Evolutionary conservation across 2,329 filamentous ascomycete species (phyloP).

Genomic region (Mycogone perniciosa): DNA sequence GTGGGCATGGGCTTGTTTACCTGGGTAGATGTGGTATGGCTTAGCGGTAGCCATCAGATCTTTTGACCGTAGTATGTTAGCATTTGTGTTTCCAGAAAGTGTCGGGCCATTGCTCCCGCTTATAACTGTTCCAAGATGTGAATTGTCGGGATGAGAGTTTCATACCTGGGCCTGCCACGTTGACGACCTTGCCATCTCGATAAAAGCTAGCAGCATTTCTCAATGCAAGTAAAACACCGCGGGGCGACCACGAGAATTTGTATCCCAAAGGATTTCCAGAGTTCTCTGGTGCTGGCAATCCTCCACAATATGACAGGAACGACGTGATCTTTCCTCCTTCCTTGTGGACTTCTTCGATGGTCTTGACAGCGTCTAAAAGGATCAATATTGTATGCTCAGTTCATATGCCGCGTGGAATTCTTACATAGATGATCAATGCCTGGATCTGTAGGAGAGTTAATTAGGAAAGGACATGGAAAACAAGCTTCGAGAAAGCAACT

Average conservation of each 20-base stretch:
- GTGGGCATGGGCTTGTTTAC: not conserved
- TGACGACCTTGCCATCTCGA: slow-evolving; percentile 68
- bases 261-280: slow-evolving; percentile 89
- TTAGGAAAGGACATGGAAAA: slow-evolving; percentile 57
- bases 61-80: slow-evolving; percentile 53
- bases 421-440: slow-evolving; percentile 61
- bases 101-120: slow-evolving; percentile 10
- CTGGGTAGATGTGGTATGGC: slow-evolving; percentile 81
- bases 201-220: slow-evolving; percentile 80
- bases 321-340: slow-evolving; percentile 77
- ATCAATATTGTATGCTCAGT: not conserved
- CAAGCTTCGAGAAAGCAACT: slow-evolving; percentile 60
- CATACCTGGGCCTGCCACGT: slow-evolving; percentile 56
- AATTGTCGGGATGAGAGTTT: slow-evolving; percentile 65
- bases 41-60: slow-evolving; percentile 80
- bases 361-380: slow-evolving; percentile 61
- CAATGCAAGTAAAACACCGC: slow-evolving; percentile 82
- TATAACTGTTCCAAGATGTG: slow-evolving; percentile 80
- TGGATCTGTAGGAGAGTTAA: slow-evolving; percentile 40
- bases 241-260: slow-evolving; percentile 73
- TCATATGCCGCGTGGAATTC: not conserved
- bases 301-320: slow-evolving; percentile 83
- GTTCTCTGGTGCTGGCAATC: slow-evolving; percentile 56
- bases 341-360: slow-evolving; percentile 80
- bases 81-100: slow-evolving; percentile 46